These are phyloP conservation scores for Didymella arachidicola DNA, from an alignment of 2,329 filamentous ascomycete genomes.

Conservation along the genomic window DNA sequence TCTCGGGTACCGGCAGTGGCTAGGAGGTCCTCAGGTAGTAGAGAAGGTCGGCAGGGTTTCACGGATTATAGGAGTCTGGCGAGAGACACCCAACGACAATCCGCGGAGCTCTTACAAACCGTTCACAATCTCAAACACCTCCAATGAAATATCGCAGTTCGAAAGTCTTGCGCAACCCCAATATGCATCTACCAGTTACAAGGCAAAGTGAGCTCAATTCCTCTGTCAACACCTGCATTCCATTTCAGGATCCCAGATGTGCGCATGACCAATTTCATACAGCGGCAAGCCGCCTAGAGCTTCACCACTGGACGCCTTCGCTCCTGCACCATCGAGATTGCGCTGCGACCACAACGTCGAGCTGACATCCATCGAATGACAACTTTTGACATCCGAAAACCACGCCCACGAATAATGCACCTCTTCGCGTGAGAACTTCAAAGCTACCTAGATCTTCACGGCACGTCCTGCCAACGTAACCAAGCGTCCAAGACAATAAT, in stretches of 20 bases:
- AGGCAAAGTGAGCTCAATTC: not conserved
- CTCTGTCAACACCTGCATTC: not conserved
- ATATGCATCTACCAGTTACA: not conserved
- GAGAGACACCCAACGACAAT: not conserved
- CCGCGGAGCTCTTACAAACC: not conserved
- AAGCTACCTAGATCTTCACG: conserved; percentile 10
- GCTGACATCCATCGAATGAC: not conserved
- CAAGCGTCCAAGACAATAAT: conserved; percentile 18
- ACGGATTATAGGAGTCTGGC: not conserved
- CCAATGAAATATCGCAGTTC: not conserved
- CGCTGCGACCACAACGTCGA: conserved; percentile 2
- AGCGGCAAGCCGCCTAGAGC: not conserved
- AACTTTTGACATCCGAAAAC: not conserved
- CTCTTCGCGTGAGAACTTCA: not conserved
- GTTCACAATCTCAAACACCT: not conserved
- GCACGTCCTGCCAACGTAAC: conserved; percentile 14
- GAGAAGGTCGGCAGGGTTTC: not conserved
- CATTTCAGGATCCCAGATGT: not conserved
- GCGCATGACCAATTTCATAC: conserved; percentile 4
- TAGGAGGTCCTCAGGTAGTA: not conserved
- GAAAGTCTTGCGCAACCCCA: not conserved
- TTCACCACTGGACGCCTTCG: not conserved
- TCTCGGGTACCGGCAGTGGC: conserved; percentile 2
- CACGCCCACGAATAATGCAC: not conserved
- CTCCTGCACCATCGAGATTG: not conserved